Base-by-base conservation (phyloP, 2,329 filamentous ascomycete species). In the Aureobasidium sp. region DNA sequence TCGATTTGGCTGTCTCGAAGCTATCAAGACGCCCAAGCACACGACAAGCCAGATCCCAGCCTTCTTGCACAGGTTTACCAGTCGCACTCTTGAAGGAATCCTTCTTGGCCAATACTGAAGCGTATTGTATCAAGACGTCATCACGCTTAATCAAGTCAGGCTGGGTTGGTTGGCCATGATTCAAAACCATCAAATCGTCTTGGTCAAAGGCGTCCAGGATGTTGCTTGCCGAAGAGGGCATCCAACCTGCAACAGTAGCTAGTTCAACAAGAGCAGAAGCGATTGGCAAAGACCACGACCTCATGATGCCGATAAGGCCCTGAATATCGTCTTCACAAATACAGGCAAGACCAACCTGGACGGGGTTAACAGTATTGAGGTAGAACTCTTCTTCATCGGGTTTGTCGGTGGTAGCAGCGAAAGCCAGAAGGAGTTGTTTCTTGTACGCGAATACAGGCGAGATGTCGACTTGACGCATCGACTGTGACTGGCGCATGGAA, bases 11-110 rank as follows among this genome's bases (percentile, higher is more conserved):
- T 54, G 84, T 82, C 53, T 84, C 79, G 0, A 82, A 79, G 63
- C 91, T 85, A 69, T 96, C 88, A 71, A 97, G 82, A 59, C 93
- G 85, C 10, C 89, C 89, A 49, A 97, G 79, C 11, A 96, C 83
- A 63, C 91, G 85, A 47, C 97, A 85, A 0, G 91, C 89, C 70
- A 97, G 77, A 75, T 97, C 91, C 93, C 93, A 97, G 9, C 93
- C 92, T 67, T 92, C 68, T 21, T 63, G 54, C 7, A 68, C 67
- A 25, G 65, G 67, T 44, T 70, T 71, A 1, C 68, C 70, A 62
- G 75, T 68, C 29, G 62, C 59, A 62, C 66, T 69, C 9, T 62
- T 63, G 41, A 73, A 61, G 50, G 85, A 70, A 27, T 79, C 76
- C 59, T 81, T 76, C 14, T 67, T 62, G 6, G 76, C 70, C 2